phyloP scores from a whole-genome alignment of 2,329 filamentous ascomycete species.

The Microcyclospora tardicrescens region DNA sequence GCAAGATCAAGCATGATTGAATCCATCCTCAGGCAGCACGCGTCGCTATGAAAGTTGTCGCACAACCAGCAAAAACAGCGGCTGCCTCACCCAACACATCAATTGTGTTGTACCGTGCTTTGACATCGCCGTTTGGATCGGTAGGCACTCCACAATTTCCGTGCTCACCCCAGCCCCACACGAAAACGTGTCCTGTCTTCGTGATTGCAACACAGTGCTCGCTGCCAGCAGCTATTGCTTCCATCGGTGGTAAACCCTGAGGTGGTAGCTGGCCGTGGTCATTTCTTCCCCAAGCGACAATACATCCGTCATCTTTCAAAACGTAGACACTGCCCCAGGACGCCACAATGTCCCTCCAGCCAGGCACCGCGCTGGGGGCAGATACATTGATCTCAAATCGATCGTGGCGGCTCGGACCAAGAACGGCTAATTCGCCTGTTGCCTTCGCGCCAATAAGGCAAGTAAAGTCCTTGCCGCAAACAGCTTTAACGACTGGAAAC shows the following conservation, averaged over 20 bases:
- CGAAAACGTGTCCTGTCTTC: constrained; percentile 50
- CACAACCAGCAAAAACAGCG: constrained; percentile 70
- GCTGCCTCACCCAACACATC: constrained; percentile 41
- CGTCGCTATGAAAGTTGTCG: constrained; percentile 68
- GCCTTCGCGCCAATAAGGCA: constrained; percentile 47
- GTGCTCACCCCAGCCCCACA: constrained; percentile 97
- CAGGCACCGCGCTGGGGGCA: constrained; percentile 40
- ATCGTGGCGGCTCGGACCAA: constrained; percentile 71
- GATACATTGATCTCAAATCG: constrained; percentile 30
- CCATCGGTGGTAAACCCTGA: constrained; percentile 43
- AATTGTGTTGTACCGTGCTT: constrained; percentile 56
- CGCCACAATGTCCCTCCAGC: constrained; percentile 58
- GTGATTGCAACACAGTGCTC: constrained; percentile 75
- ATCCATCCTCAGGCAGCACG: constrained; percentile 1
- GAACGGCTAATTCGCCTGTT: constrained; percentile 48
- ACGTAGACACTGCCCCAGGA: constrained; percentile 77
- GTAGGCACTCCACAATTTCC: constrained; percentile 74
- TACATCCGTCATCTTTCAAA: constrained; percentile 44
- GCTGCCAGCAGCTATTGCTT: constrained; percentile 66
- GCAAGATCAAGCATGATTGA: neutral
- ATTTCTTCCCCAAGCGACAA: constrained; percentile 69
- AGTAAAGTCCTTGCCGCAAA: constrained; percentile 79
- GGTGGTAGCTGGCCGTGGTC: constrained; percentile 74
- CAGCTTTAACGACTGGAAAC: constrained; percentile 54
- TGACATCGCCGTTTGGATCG: constrained; percentile 52